Conservation (phyloP, 2,329 filamentous ascomycete genomes). For the Aureobasidium lini region DNA sequence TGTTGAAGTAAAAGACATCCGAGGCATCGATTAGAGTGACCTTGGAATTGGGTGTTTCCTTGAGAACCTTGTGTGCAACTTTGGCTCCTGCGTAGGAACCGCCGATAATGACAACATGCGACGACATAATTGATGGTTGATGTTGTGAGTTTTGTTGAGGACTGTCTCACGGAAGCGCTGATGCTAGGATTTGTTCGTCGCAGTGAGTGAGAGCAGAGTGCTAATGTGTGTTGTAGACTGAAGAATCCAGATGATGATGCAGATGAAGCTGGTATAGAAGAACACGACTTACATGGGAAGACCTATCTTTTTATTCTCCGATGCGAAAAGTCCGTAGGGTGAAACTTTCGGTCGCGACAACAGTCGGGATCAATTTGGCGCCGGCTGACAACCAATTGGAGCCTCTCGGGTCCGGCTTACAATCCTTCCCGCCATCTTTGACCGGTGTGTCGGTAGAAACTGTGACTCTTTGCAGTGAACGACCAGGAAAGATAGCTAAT, state of each 20-base stretch:
- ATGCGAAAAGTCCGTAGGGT: constrained; percentile 1
- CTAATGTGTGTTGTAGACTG: too few species aligned
- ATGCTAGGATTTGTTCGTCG: too few species aligned
- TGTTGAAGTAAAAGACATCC: constrained; percentile 11
- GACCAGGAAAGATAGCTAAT: not conserved
- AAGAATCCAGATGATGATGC: too few species aligned
- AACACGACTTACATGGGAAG: not conserved
- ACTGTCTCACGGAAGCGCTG: too few species aligned
- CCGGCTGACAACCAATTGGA: too few species aligned
- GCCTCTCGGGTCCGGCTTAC: not conserved
- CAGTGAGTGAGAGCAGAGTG: too few species aligned
- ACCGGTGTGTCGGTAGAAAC: too few species aligned
- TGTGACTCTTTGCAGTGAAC: too few species aligned
- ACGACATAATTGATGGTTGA: not conserved
- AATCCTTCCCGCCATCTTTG: not conserved
- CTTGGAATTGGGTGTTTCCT: not conserved
- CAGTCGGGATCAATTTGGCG: not conserved
- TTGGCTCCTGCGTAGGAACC: constrained; percentile 6
- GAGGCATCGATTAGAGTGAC: constrained; percentile 11
- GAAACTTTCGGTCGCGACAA: constrained; percentile 2
- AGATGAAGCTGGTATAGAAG: not conserved
- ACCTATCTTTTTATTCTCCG: not conserved
- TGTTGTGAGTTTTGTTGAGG: not conserved
- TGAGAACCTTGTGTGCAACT: constrained; percentile 12
- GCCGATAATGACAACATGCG: constrained; percentile 9